Percentiles rank a stretch among this genome's conserved stretches.
phyloP scores from a whole-genome alignment of 176 grass and related monocot genomes.

The Triticum turgidum region DNA sequence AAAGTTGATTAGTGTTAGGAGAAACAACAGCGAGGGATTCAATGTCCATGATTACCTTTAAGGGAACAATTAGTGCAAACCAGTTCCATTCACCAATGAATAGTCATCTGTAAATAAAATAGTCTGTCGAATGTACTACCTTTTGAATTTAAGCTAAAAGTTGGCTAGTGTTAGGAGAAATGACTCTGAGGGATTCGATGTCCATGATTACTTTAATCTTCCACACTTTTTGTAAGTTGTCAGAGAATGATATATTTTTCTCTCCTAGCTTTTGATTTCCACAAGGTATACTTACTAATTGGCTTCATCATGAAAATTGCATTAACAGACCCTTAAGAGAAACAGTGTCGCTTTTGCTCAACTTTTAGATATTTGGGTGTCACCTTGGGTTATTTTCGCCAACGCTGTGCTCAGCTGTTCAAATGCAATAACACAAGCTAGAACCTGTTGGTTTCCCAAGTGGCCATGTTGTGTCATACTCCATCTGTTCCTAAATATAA shows the following conservation, averaged over 20 bases:
- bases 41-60: conserved; percentile 17
- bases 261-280: conserved; percentile 9
- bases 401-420: not conserved
- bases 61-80: not conserved
- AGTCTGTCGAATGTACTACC: not conserved
- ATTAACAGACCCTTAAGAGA: conserved; percentile 7
- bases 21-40: not conserved
- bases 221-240: not conserved
- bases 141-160: not conserved
- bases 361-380: conserved; percentile 17
- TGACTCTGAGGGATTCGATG: not conserved
- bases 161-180: not conserved
- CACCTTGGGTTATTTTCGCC: conserved; percentile 8
- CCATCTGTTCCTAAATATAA: too few species aligned
- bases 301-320: conserved; percentile 5
- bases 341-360: not conserved
- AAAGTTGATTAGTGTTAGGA: not conserved
- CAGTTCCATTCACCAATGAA: not conserved
- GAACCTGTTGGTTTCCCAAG: not conserved
- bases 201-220: not conserved
- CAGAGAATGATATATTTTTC: not conserved
- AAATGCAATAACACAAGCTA: conserved; percentile 17
- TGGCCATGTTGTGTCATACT: not conserved
- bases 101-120: not conserved
- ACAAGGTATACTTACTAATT: conserved; percentile 1